Conservation (phyloP, 306 rosid species). For the Cucurbita maxima region DNA sequence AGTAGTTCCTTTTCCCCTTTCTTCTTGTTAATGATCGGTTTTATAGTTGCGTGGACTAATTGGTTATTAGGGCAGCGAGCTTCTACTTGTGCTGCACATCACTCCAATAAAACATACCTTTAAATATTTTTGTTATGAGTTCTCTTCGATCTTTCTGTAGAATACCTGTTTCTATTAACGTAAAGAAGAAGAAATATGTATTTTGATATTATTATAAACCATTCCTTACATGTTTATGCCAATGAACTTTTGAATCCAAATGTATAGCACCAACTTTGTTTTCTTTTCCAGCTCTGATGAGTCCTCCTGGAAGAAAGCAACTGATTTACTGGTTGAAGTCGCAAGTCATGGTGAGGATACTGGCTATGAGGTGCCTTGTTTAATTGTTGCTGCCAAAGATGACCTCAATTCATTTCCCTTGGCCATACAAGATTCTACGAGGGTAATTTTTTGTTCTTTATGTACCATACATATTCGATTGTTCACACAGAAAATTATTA, state of each 20-base stretch:
- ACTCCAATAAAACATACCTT: background rate
- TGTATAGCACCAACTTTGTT: background rate
- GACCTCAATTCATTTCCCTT: conserved; percentile 72
- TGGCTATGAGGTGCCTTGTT: conserved; percentile 96
- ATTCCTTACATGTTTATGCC: background rate
- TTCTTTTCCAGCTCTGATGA: conserved; percentile 54
- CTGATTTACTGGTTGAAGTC: conserved; percentile 66
- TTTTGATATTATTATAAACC: background rate
- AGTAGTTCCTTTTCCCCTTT: background rate
- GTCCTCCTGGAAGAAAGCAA: conserved; percentile 66
- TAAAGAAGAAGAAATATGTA: background rate
- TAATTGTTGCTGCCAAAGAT: conserved; percentile 94
- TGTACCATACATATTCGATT: background rate
- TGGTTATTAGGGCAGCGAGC: background rate
- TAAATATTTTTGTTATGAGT: background rate
- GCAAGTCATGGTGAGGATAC: conserved; percentile 95
- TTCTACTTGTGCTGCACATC: background rate
- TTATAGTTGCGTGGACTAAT: background rate
- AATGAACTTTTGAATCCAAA: background rate
- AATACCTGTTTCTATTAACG: background rate
- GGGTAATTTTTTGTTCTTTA: conserved; percentile 36
- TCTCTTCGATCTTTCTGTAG: background rate
- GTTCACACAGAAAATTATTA: background rate
- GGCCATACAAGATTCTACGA: conserved; percentile 84
- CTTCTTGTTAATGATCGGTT: background rate